Conservation (phyloP, 768 basidiomycete species). For the Boletus rufocinnamomeus region DNA sequence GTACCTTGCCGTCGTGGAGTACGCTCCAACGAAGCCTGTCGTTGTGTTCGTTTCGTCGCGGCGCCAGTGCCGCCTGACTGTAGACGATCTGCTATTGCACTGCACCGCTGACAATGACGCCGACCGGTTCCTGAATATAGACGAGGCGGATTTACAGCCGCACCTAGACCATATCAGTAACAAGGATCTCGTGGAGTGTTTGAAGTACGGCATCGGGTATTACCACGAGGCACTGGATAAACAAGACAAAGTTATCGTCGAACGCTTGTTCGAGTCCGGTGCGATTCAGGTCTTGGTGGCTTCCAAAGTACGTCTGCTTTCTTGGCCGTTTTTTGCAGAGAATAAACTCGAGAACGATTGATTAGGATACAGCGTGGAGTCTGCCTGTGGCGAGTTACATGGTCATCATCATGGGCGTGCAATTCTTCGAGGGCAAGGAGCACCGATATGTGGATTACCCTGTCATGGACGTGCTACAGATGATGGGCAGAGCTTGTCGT, state of each 20-base stretch:
- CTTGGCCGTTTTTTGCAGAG: neutral
- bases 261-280: slow-evolving; percentile 88
- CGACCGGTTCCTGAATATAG: slow-evolving; percentile 88
- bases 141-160: slow-evolving; percentile 76
- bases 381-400: slow-evolving; percentile 93
- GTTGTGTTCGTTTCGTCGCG: slow-evolving; percentile 92
- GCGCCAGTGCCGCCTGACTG: slow-evolving; percentile 91
- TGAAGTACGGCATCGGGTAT: slow-evolving; percentile 91
- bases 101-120: slow-evolving; percentile 85
- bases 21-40: slow-evolving; percentile 82
- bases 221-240: slow-evolving; percentile 93
- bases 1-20: slow-evolving; percentile 88
- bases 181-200: slow-evolving; percentile 68
- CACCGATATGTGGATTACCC: slow-evolving; percentile 98
- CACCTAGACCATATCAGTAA: slow-evolving; percentile 88
- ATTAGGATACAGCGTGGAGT: slow-evolving; percentile 93
- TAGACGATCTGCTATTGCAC: slow-evolving; percentile 87
- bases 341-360: neutral
- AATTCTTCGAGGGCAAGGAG: slow-evolving; percentile 94
- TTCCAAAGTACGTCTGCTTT: slow-evolving; percentile 65
- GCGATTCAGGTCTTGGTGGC: slow-evolving; percentile 95
- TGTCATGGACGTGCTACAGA: slow-evolving; percentile 97
- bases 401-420: slow-evolving; percentile 99
- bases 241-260: slow-evolving; percentile 93
- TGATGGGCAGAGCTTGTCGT: slow-evolving; percentile 98